Evolutionary conservation across 805 yeast species (phyloP), one percentile per base, ranked within the genome.

Genomic region (Teunomyces aglyptinius): DNA sequence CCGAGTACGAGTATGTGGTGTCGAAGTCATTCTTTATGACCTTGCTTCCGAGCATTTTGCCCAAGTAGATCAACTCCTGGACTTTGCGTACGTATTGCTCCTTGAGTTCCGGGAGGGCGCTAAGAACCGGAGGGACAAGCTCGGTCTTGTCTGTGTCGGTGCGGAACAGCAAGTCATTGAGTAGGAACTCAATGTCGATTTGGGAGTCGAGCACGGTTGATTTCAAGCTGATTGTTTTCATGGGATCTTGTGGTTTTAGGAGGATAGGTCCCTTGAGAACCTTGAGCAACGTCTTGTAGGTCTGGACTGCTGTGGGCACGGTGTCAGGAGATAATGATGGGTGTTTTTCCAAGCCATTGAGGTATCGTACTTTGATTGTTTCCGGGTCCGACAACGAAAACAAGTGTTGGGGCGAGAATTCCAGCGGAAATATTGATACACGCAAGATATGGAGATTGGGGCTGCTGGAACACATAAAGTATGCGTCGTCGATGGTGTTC

Each of bases 251-350:
- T 2, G 75, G 66, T 2, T 59, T 63, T 19, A 75, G 61, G 6
- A 70, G 60, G 18, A 89, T 61, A 0, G 96, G 92, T 1, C 89
- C 91, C 51, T 73, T 79, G 40, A 88, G 65, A 6, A 86, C 84
- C 49, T 80, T 81, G 53, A 77, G 73, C 13, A 89, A 57, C 0
- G 89, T 84, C 41, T 70, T 68, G 18, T 86, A 68, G 54, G 95
- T 85, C 38, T 76, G 78, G 0, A 77, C 60, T 2, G 82, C 77
- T 3, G 79, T 65, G 0, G 95, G 91, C 1, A 64, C 54, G 1
- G 62, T 50, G 8, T 62, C 67, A 0, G 61, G 51, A 0, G 68
- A 59, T 19, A 63, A 65, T 38, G 49, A 34, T 4, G 61, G 52
- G 64, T 68, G 52, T 51, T 46, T 51, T 20, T 54, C 56, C 16